Conservation (phyloP, 2,329 filamentous ascomycete species). For the Cladophialophora immunda region DNA sequence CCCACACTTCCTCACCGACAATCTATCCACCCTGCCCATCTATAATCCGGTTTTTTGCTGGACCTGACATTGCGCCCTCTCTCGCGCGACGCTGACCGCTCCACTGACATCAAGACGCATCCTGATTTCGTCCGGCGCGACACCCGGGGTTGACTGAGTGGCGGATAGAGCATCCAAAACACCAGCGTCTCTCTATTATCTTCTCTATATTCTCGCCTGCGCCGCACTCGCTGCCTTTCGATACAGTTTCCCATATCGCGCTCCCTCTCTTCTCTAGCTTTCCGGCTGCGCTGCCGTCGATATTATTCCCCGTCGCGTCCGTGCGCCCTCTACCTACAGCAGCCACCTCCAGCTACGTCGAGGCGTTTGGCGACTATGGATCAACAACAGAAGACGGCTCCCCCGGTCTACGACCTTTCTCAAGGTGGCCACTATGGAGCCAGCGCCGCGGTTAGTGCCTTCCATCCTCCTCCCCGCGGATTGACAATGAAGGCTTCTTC, state of each 20-base stretch:
- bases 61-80: background rate
- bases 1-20: conserved; percentile 17
- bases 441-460: conserved; percentile 26
- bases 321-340: background rate
- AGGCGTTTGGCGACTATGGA: conserved; percentile 8
- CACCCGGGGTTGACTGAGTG: background rate
- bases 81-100: conserved; percentile 13
- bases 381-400: conserved; percentile 16
- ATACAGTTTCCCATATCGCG: background rate
- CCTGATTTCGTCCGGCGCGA: background rate
- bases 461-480: background rate
- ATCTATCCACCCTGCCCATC: conserved; percentile 3
- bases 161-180: background rate
- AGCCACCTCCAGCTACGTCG: background rate
- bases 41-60: background rate
- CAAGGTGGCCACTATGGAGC: conserved; percentile 29
- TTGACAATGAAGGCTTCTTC: background rate
- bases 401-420: conserved; percentile 22
- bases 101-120: conserved; percentile 6
- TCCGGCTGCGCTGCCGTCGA: background rate
- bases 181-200: background rate
- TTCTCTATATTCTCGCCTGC: background rate
- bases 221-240: background rate
- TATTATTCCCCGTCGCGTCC: background rate
- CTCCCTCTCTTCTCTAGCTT: background rate